Evolutionary conservation across 2,329 filamentous ascomycete genomes (phyloP).

Genomic region (Trichoderma aggressivum): DNA sequence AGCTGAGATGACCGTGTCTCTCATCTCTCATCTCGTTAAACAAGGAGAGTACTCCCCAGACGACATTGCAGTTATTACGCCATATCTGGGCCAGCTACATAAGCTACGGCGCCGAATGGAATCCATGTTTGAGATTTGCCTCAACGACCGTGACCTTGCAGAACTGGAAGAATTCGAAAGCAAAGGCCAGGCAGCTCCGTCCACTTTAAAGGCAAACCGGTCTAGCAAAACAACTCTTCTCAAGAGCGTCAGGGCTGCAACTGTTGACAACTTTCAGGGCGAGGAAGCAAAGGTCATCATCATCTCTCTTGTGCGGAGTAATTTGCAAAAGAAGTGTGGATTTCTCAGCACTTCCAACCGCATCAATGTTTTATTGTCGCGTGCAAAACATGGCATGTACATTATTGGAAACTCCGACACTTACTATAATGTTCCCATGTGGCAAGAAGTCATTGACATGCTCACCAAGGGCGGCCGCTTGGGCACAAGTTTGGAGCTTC

Average conservation of each 20-base stretch:
- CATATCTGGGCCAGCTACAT: conserved; percentile 57
- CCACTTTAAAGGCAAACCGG: not conserved
- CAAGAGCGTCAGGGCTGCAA: conserved; percentile 55
- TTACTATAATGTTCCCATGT: conserved; percentile 58
- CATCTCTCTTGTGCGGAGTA: conserved; percentile 69
- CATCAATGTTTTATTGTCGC: conserved; percentile 65
- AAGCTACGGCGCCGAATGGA: conserved; percentile 46
- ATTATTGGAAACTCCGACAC: conserved; percentile 65
- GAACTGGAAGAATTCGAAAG: conserved; percentile 44
- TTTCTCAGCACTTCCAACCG: conserved; percentile 65
- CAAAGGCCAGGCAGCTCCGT: not conserved
- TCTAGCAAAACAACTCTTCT: conserved; percentile 31
- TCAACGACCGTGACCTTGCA: conserved; percentile 61
- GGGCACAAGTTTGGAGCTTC: conserved; percentile 49
- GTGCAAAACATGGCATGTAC: conserved; percentile 68
- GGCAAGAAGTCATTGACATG: conserved; percentile 55
- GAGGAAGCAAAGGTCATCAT: conserved; percentile 71
- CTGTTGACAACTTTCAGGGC: conserved; percentile 74
- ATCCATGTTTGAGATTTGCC: conserved; percentile 54
- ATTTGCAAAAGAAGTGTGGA: conserved; percentile 53
- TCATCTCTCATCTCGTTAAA: conserved; percentile 62
- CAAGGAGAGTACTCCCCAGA: conserved; percentile 58
- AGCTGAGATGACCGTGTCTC: conserved; percentile 57
- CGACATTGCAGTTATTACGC: conserved; percentile 70
- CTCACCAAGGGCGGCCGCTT: conserved; percentile 46